Evolutionary conservation across 2,329 filamentous ascomycete species (phyloP).

Genomic region (Colletotrichum sojae): DNA sequence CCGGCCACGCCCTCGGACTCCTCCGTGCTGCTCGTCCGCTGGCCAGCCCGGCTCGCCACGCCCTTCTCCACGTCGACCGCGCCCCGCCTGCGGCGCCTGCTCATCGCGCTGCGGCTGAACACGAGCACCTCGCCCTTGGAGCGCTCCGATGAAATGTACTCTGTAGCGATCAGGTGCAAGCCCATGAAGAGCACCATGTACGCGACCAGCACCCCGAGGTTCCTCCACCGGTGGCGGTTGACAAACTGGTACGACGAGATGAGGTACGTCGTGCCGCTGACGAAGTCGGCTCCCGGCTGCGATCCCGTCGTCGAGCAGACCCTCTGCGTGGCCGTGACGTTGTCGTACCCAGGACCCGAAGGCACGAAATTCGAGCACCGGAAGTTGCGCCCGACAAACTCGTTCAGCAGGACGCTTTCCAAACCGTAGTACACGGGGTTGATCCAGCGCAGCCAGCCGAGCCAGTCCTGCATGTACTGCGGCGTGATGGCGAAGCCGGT

Average conservation of each 20-base stretch:
- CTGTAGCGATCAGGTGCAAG: conserved; percentile 23
- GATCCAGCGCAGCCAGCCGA: conserved; percentile 76
- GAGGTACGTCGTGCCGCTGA: conserved; percentile 65
- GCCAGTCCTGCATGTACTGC: conserved; percentile 61
- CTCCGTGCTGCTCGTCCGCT: too few relatives aligned
- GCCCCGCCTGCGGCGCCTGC: conserved; percentile 43
- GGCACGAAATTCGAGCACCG: conserved; percentile 59
- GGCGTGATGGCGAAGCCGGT: conserved; percentile 63
- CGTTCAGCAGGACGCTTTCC: conserved; percentile 74
- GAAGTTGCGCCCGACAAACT: conserved; percentile 65
- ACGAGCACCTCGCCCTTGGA: conserved; percentile 35
- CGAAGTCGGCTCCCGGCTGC: conserved; percentile 56
- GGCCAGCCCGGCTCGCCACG: not conserved
- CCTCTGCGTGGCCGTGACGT: conserved; percentile 47
- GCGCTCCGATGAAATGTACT: conserved; percentile 25
- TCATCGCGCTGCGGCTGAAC: conserved; percentile 21
- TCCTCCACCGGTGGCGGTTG: conserved; percentile 66
- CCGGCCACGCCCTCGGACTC: conserved; percentile 39
- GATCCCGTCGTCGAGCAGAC: conserved; percentile 66
- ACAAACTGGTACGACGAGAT: conserved; percentile 62
- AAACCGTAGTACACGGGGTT: conserved; percentile 75
- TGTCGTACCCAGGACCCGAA: conserved; percentile 45
- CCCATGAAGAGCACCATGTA: conserved; percentile 10
- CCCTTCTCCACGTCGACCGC: not conserved
- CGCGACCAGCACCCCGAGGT: conserved; percentile 65